A percentile compares a stretch with the other conserved stretches of the same genome.
phyloP scores from a whole-genome alignment of 495 filamentous ascomycete species.

The Venustampulla echinocandica region DNA sequence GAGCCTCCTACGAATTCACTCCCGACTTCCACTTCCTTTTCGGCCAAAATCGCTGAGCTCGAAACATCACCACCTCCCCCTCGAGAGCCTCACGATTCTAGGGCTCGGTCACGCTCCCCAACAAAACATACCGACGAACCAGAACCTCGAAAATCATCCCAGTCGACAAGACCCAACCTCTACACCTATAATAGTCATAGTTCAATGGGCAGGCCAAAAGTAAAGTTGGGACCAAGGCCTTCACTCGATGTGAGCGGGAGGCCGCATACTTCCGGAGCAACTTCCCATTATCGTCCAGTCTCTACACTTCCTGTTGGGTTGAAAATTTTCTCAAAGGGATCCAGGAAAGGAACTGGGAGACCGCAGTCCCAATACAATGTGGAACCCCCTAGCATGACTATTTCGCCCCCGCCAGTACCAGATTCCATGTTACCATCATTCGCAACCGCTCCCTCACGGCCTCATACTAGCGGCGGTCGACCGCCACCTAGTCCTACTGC shows the following conservation, averaged over 20 bases:
- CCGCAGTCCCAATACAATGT: conserved; percentile 24
- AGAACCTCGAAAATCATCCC: conserved; percentile 29
- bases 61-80: conserved; percentile 9
- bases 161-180: conserved; percentile 59
- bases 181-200: conserved; percentile 46
- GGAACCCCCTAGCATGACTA: conserved; percentile 28
- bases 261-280: conserved; percentile 46
- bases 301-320: conserved; percentile 54
- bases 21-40: neutral
- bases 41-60: conserved; percentile 10
- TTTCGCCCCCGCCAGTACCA: conserved; percentile 38
- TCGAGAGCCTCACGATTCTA: neutral
- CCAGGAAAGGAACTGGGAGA: conserved; percentile 36
- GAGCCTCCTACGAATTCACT: neutral
- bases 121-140: conserved; percentile 15
- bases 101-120: conserved; percentile 11
- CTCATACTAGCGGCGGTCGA: conserved; percentile 32
- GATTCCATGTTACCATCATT: conserved; percentile 2
- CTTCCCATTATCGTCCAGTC: conserved; percentile 55
- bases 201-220: conserved; percentile 55
- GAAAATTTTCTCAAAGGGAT: conserved; percentile 37
- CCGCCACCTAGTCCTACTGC: conserved; percentile 45
- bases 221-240: conserved; percentile 78
- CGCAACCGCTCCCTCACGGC: conserved; percentile 5
- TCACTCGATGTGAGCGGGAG: conserved; percentile 60